Base-by-base conservation (phyloP, 345 rosid species). In the Pistacia atlantica region DNA sequence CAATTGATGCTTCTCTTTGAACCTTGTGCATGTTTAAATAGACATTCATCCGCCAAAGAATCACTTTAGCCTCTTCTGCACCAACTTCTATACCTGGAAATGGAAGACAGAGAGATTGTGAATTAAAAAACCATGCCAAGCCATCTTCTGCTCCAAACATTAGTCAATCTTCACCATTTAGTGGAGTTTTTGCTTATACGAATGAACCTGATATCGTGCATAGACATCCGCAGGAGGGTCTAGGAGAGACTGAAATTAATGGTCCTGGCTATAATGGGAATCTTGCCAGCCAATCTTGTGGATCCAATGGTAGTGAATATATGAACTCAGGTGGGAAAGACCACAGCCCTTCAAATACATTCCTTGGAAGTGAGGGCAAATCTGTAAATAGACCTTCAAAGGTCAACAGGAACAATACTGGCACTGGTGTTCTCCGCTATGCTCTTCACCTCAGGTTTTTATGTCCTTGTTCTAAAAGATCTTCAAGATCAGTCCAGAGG, bases 11-110 rank as follows among this genome's bases (percentile, higher is more conserved):
- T 64, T 74, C 18, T 72, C 9, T 71, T 64, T 72, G 16, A 25
- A 64, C 46, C 37, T 48, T 35, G 31, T 52, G n/a, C 51, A 0
- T 71, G 28, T 56, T 73, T 78, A 76, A 71, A 67, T 61, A 88
- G 91, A 88, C 91, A 38, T 88, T 88, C 76, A 62, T 86, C 80
- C 88, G 87, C 49, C 88, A 86, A 81, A 88, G 85, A 83, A 85
- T 83, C 73, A 84, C 84, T 17, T 73, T 86, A 68, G 89, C 78
- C 52, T 78, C 91, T 52, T 73, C 84, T 42, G 80, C 78, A 65
- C 65, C 84, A 28, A 48, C 65, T 65, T 73, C 78, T 1, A 25
- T 64, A 6, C 72, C 76, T 69, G 81, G 52, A 77, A 78, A 75
- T 49, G 66, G 75, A 81, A 80, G 72, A 64, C 83, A 66, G 33